A percentile compares a stretch with the other conserved stretches of the same genome.
Evolutionary conservation across 257 asterid species (phyloP).

Genomic region (Solanum chaucha): DNA sequence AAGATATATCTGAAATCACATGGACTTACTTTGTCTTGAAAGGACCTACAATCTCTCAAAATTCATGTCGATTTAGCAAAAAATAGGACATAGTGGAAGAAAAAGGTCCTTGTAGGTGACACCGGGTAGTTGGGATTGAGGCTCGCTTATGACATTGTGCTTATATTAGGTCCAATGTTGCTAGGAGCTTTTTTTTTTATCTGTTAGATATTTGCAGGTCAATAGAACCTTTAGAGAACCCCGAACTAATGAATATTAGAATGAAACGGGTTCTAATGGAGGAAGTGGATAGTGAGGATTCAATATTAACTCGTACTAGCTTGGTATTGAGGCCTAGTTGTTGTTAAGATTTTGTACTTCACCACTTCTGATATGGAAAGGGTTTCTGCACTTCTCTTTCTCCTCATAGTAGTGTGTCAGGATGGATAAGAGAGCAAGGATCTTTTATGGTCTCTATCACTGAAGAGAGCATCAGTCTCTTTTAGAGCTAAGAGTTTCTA

Average conservation of each 20-base stretch:
- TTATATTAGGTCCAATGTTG: neutral
- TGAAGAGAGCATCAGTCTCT: neutral
- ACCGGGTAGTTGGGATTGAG: neutral
- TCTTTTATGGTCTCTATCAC: neutral
- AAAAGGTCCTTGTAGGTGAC: neutral
- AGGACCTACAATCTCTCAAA: neutral
- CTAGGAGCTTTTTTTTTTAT: neutral
- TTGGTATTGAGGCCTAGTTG: neutral
- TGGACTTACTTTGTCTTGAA: neutral
- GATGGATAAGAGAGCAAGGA: neutral
- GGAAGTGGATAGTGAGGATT: neutral
- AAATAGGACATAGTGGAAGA: neutral
- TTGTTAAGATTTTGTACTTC: neutral
- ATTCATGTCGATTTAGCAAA: neutral
- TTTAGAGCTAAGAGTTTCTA: neutral
- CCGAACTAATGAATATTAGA: neutral
- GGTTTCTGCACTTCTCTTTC: neutral
- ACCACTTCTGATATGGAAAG: neutral
- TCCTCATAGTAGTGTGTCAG: neutral
- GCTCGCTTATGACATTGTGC: neutral
- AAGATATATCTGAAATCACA: neutral
- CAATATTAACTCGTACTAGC: neutral
- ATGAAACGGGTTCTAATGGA: neutral
- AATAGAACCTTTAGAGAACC: neutral
- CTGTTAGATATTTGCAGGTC: neutral